phyloP scores from a whole-genome alignment of 192 early-diverging fungal genomes.

The Podila clonocystis region DNA sequence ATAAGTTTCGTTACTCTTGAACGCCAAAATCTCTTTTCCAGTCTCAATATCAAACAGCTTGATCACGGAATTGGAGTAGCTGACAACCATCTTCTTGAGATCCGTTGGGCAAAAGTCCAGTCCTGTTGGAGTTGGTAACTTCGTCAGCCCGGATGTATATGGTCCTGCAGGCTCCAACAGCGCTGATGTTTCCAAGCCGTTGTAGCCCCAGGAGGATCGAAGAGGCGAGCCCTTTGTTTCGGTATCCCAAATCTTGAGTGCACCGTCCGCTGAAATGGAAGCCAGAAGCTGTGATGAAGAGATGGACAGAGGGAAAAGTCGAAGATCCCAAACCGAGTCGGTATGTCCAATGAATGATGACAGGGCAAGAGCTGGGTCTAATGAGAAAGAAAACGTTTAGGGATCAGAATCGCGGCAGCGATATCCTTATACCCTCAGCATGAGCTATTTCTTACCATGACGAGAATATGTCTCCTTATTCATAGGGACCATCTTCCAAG shows the following conservation, averaged over 20 bases:
- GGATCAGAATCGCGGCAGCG: neutral
- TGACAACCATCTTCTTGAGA: slow-evolving; percentile 67
- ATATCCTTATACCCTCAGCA: neutral
- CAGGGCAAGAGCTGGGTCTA: slow-evolving; percentile 61
- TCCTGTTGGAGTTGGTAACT: slow-evolving; percentile 65
- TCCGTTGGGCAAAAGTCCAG: slow-evolving; percentile 74
- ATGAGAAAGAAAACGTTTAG: neutral
- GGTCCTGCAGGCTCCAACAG: slow-evolving; percentile 24
- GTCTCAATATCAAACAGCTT: slow-evolving; percentile 83
- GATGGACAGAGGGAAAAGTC: slow-evolving; percentile 66
- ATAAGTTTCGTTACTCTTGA: slow-evolving; percentile 68
- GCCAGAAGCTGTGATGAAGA: slow-evolving; percentile 64
- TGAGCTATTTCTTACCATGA: slow-evolving; percentile 42
- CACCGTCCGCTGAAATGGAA: slow-evolving; percentile 83
- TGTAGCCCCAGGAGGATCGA: slow-evolving; percentile 59
- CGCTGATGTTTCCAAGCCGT: slow-evolving; percentile 51
- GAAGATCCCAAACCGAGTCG: slow-evolving; percentile 88
- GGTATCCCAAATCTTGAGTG: slow-evolving; percentile 85
- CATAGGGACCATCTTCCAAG: slow-evolving; percentile 71
- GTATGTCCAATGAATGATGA: slow-evolving; percentile 83
- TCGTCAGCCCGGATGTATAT: slow-evolving; percentile 37
- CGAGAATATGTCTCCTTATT: slow-evolving; percentile 64
- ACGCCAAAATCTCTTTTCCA: slow-evolving; percentile 66
- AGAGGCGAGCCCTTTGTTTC: slow-evolving; percentile 55
- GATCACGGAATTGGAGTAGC: slow-evolving; percentile 70